phyloP scores from a whole-genome alignment of 805 yeast species.

The Schwanniomyces occidentalis region DNA sequence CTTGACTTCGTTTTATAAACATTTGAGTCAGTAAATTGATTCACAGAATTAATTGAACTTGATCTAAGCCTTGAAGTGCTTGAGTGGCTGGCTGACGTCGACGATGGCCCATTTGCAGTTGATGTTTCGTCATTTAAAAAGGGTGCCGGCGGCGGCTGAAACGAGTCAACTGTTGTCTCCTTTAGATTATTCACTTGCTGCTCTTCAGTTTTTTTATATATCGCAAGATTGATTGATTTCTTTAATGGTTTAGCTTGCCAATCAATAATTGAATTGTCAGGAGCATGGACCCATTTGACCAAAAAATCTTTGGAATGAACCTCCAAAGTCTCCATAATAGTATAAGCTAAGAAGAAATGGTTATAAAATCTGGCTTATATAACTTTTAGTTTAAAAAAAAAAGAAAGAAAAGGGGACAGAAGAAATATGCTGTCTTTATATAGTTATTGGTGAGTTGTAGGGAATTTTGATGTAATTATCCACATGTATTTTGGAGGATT shows the following conservation, averaged over 20 bases:
- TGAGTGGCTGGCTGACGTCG: not conserved
- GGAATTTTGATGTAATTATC: no score
- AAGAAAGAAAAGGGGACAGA: no score
- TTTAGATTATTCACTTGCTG: conserved; percentile 2
- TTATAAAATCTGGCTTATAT: no score
- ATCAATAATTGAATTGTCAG: conserved; percentile 61
- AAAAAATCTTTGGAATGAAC: conserved; percentile 86
- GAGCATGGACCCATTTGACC: conserved; percentile 86
- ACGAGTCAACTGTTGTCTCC: not conserved
- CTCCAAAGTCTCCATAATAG: conserved; percentile 91
- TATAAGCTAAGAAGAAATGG: no score
- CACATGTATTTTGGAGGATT: no score
- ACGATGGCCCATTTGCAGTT: conserved; percentile 19
- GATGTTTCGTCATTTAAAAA: conserved; percentile 47
- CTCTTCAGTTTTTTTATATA: conserved; percentile 35
- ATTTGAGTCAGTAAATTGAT: conserved; percentile 30
- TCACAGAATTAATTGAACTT: conserved; percentile 34
- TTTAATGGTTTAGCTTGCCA: conserved; percentile 81
- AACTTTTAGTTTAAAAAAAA: no score
- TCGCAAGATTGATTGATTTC: conserved; percentile 41
- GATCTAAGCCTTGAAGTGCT: conserved; percentile 18
- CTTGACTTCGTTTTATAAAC: conserved; percentile 36
- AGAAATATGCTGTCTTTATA: no score
- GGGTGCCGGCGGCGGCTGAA: conserved; percentile 1
- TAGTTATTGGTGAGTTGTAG: no score